Percentiles rank a stretch among this genome's conserved stretches.
These are phyloP conservation scores for Inga leiocalycina DNA, from an alignment of 306 rosid species.

Conservation along the genomic window DNA sequence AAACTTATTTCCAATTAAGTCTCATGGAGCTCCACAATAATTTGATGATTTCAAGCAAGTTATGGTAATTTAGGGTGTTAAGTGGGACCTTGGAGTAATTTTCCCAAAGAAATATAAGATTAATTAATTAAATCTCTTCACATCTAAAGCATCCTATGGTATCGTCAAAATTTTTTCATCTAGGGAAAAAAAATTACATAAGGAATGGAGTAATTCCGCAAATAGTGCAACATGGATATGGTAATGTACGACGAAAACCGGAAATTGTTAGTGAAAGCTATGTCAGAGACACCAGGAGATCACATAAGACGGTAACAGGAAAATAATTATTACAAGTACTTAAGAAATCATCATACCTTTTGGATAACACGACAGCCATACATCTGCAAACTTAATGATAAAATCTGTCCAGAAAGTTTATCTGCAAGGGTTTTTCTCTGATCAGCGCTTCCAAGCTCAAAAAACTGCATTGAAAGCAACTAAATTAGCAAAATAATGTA, in stretches of 20 bases:
- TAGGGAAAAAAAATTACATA: neutral
- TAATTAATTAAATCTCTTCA: neutral
- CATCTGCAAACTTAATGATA: constrained; percentile 73
- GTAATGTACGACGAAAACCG: neutral
- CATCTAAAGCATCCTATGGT: neutral
- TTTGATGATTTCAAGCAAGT: too few species aligned
- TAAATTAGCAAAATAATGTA: constrained; percentile 8
- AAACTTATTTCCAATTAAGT: too few species aligned
- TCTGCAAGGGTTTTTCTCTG: constrained; percentile 64
- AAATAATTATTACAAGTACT: neutral
- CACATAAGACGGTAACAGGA: neutral
- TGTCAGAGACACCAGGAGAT: neutral
- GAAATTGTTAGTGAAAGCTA: neutral
- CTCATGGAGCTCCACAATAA: too few species aligned
- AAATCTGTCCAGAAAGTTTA: constrained; percentile 56
- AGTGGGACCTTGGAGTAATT: neutral
- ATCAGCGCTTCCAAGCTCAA: constrained; percentile 63
- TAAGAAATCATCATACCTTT: constrained; percentile 51
- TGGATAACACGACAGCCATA: constrained; percentile 84
- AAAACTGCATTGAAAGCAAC: constrained; percentile 44
- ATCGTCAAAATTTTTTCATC: neutral
- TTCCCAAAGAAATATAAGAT: neutral
- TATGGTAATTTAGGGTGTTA: neutral
- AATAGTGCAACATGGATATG: neutral
- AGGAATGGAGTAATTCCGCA: neutral